Conservation (phyloP, 495 filamentous ascomycete species). For the Pseudomonodictys pantanalensis region DNA sequence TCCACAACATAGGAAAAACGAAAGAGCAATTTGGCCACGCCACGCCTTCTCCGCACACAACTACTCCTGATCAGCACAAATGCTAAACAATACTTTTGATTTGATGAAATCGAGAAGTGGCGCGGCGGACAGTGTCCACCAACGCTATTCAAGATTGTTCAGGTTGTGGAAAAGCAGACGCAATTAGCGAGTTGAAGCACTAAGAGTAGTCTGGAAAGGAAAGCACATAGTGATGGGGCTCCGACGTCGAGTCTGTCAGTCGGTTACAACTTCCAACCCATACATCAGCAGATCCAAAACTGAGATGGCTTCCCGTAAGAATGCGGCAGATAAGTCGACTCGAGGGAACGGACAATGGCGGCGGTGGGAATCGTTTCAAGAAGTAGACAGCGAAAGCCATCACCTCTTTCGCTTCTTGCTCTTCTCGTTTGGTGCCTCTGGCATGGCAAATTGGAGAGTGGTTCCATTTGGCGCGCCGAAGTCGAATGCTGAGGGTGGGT, state of each 20-base stretch:
- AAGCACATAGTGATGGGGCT: background rate
- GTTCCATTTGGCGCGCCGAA: slow-evolving; percentile 26
- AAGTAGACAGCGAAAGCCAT: slow-evolving; percentile 4
- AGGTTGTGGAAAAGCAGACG: background rate
- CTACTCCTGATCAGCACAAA: background rate
- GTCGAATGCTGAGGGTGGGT: slow-evolving; percentile 38
- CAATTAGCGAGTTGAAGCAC: slow-evolving; percentile 6
- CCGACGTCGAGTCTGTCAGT: too few relatives aligned
- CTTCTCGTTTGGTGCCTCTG: slow-evolving; percentile 50
- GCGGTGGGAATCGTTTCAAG: too few relatives aligned
- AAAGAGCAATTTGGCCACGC: slow-evolving; percentile 20
- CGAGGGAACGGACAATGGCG: too few relatives aligned
- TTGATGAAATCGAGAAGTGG: slow-evolving; percentile 5
- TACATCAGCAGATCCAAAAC: too few relatives aligned
- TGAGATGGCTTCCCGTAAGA: too few relatives aligned
- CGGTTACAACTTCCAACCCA: background rate
- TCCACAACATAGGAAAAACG: too few relatives aligned
- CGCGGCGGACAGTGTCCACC: background rate
- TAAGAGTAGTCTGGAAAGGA: background rate
- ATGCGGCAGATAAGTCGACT: too few relatives aligned
- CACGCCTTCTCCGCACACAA: background rate
- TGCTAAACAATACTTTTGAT: slow-evolving; percentile 8
- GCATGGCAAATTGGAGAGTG: slow-evolving; percentile 1
- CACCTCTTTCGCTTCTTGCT: slow-evolving; percentile 73
- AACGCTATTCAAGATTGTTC: slow-evolving; percentile 13